Evolutionary conservation across 129 eudicot genomes (phyloP).

Genomic region (Smallanthus sonchifolius): DNA sequence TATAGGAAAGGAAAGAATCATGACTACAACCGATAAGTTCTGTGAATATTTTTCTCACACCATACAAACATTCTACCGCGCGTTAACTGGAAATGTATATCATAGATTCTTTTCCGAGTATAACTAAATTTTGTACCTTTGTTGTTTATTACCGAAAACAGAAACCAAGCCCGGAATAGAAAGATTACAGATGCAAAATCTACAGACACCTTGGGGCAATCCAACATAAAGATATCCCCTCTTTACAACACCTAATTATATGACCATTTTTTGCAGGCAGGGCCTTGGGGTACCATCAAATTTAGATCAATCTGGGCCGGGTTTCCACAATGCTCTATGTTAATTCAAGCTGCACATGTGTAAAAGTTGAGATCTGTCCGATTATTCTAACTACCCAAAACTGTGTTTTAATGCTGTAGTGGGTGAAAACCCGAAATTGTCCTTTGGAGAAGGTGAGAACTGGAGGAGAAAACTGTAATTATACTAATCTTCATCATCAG

Average conservation of each 20-base stretch:
- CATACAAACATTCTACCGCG: background rate
- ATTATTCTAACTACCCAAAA: conserved; percentile 39
- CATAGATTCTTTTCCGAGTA: background rate
- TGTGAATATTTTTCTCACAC: background rate
- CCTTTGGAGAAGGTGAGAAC: conserved; percentile 19
- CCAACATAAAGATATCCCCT: conserved; percentile 28
- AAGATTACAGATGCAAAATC: conserved; percentile 33
- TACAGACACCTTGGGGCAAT: conserved; percentile 22
- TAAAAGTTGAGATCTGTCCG: conserved; percentile 20
- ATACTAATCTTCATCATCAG: conserved; percentile 82
- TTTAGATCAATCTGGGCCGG: conserved; percentile 17
- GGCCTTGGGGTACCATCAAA: conserved; percentile 12
- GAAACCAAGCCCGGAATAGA: conserved; percentile 6
- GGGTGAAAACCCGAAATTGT: background rate
- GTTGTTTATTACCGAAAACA: conserved; percentile 18
- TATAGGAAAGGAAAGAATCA: background rate
- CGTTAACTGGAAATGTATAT: background rate
- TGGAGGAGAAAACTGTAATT: conserved; percentile 10
- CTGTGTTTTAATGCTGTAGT: conserved; percentile 19
- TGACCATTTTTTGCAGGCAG: conserved; percentile 18
- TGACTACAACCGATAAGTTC: background rate
- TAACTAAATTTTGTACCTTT: conserved; percentile 1
- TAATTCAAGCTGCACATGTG: conserved; percentile 40
- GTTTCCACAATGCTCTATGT: conserved; percentile 42
- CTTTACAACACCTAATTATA: conserved; percentile 43